These are phyloP conservation scores for Ambrosia trifida DNA, from an alignment of 129 eudicot species.

Conservation along the genomic window DNA sequence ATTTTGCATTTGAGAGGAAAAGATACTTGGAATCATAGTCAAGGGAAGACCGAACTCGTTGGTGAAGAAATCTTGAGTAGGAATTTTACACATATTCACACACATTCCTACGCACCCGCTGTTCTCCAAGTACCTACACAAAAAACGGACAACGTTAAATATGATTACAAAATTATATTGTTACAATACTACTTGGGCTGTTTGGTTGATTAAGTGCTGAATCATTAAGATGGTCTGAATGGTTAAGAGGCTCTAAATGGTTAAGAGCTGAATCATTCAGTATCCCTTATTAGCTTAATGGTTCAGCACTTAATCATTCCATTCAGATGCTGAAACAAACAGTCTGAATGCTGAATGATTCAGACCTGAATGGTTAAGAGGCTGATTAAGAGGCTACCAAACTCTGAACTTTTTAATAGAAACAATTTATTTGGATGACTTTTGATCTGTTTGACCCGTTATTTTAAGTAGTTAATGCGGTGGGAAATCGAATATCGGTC, in stretches of 20 bases:
- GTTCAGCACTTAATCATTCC: too few relatives aligned
- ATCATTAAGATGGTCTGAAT: too few relatives aligned
- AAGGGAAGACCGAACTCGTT: conserved; percentile 97
- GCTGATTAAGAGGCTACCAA: too few relatives aligned
- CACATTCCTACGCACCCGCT: conserved; percentile 99
- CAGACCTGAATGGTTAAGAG: too few relatives aligned
- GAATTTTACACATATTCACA: conserved; percentile 97
- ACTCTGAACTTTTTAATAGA: neutral
- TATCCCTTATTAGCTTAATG: too few relatives aligned
- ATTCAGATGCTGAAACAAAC: too few relatives aligned
- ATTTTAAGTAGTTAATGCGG: too few relatives aligned
- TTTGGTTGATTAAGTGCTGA: too few relatives aligned
- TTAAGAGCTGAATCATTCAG: too few relatives aligned
- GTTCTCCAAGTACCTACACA: conserved; percentile 87
- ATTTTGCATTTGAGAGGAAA: neutral
- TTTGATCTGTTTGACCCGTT: neutral
- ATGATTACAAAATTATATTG: neutral
- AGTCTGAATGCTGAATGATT: too few relatives aligned
- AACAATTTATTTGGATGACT: neutral
- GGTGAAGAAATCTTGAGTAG: conserved; percentile 98
- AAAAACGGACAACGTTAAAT: neutral
- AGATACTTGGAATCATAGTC: conserved; percentile 89
- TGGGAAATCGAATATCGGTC: too few relatives aligned
- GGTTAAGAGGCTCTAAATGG: too few relatives aligned
- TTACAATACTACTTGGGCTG: neutral